Evolutionary conservation across 768 basidiomycete species (phyloP), one percentile per base, ranked within the genome.

Genomic region (Amanita rubescens): DNA sequence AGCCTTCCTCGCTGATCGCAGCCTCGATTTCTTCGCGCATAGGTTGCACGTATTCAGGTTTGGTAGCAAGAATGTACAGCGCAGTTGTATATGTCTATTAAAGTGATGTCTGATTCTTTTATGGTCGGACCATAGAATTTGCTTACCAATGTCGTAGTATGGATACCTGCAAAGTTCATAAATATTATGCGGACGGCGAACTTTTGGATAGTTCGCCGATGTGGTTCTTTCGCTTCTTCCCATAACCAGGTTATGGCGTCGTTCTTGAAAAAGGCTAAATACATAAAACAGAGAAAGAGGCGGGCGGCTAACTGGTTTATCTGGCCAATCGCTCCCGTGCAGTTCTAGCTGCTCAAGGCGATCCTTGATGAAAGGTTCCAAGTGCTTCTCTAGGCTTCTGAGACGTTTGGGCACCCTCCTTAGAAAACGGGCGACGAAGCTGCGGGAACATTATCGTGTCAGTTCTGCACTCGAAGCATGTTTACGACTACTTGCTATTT

Each of bases 181-280:
- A 66, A 52, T 5, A 79, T 58, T 5, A 78, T 55, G n/a, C 69
- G 64, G 6, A 76, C 57, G 25, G 69, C 64, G n/a, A 60, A 51
- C 0, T 64, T 53, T 4, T 56, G 63, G n/a, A 59, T 56, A 27
- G 67, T 63, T 3, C 63, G 65, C 27, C 27, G 27, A 30, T 30
- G 27, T 30, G 27, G 27, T 5, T 33, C 19, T 22, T 61, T 56
- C 0, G 74, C 72, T 5, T 60, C 63, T 41, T 75, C 75, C 35
- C 78, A 64, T 7, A 78, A 61, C 76, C 76, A 81, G 15, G 70
- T 66, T 0, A 79, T 65, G 20, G 78, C 55, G 51, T 79, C 77
- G 46, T 72, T 70, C 78, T 78, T 45, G 30, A 34, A n/a, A n/a
- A n/a, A n/a, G n/a, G n/a, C n/a, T n/a, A n/a, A n/a, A n/a, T n/a